These are phyloP conservation scores for Pterocarpus macrocarpus DNA, from an alignment of 306 rosid species.

Conservation along the genomic window DNA sequence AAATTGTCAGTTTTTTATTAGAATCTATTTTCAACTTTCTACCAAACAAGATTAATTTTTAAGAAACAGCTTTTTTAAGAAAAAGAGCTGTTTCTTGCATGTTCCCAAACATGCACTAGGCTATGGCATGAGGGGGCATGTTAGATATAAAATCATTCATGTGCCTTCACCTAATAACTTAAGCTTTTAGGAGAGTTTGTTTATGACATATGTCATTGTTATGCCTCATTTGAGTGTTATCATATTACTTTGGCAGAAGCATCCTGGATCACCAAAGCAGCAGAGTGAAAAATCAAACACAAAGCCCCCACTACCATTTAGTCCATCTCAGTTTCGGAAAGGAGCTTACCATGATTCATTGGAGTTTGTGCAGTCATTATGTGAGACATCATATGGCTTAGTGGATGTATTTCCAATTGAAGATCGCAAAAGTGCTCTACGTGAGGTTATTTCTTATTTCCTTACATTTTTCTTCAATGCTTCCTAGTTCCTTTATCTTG, in stretches of 20 bases:
- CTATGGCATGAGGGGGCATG: neutral
- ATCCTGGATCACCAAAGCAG: conserved; percentile 84
- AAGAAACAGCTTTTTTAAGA: no score
- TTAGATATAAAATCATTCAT: neutral
- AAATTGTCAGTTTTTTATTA: no score
- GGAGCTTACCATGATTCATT: conserved; percentile 92
- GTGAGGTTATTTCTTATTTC: conserved; percentile 77
- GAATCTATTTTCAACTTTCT: no score
- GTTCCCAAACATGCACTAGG: neutral
- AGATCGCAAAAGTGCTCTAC: conserved; percentile 96
- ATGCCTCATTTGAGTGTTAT: conserved; percentile 36
- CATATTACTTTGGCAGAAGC: conserved; percentile 66
- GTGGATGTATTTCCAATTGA: conserved; percentile 97
- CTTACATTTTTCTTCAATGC: conserved; percentile 38
- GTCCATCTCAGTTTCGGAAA: conserved; percentile 77
- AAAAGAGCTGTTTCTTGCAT: no score
- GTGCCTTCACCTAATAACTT: neutral
- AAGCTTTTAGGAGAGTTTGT: neutral
- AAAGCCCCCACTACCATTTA: conserved; percentile 88
- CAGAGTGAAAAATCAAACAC: conserved; percentile 70
- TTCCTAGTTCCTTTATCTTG: conserved; percentile 31
- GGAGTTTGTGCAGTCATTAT: conserved; percentile 92
- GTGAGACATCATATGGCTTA: conserved; percentile 94
- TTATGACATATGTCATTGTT: neutral
- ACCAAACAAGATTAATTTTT: no score